Evolutionary conservation across 768 basidiomycete species (phyloP).

Genomic region (Lactifluus subvellereus): DNA sequence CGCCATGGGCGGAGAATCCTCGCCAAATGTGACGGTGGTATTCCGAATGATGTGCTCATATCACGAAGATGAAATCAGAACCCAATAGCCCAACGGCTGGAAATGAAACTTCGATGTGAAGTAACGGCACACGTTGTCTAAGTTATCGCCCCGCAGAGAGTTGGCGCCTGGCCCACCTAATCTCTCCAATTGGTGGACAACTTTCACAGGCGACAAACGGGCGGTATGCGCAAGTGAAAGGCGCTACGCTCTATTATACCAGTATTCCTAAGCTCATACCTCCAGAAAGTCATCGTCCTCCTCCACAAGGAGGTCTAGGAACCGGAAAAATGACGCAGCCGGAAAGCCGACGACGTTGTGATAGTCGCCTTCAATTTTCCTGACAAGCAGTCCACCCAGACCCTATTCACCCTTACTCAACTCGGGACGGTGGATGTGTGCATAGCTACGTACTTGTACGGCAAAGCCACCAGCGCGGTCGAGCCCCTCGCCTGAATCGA

Average conservation of each 20-base stretch:
- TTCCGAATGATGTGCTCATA: not conserved
- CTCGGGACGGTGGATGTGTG: not conserved
- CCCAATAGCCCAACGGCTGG: not conserved
- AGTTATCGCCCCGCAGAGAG: not conserved
- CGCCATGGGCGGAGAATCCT: not conserved
- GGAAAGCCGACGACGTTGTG: slow-evolving; percentile 93
- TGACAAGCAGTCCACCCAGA: slow-evolving; percentile 71
- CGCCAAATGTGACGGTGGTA: not conserved
- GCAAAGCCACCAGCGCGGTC: slow-evolving; percentile 94
- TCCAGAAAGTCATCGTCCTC: slow-evolving; percentile 71
- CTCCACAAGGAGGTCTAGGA: slow-evolving; percentile 61
- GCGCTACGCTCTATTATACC: not conserved
- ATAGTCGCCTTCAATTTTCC: slow-evolving; percentile 86
- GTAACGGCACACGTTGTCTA: not conserved
- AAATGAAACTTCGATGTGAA: not conserved
- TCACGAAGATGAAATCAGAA: not conserved
- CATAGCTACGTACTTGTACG: slow-evolving; percentile 59
- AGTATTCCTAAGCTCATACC: slow-evolving; percentile 11
- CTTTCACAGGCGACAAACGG: not conserved
- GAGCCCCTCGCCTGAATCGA: slow-evolving; percentile 75
- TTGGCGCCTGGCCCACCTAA: not conserved
- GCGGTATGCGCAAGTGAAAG: not conserved
- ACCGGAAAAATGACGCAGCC: slow-evolving; percentile 74
- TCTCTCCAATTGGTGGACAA: not conserved
- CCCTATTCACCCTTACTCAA: slow-evolving; percentile 42